Evolutionary conservation across 2,329 filamentous ascomycete genomes (phyloP), one percentile per base, ranked within the genome.

Genomic region (Fusarium nygamai): DNA sequence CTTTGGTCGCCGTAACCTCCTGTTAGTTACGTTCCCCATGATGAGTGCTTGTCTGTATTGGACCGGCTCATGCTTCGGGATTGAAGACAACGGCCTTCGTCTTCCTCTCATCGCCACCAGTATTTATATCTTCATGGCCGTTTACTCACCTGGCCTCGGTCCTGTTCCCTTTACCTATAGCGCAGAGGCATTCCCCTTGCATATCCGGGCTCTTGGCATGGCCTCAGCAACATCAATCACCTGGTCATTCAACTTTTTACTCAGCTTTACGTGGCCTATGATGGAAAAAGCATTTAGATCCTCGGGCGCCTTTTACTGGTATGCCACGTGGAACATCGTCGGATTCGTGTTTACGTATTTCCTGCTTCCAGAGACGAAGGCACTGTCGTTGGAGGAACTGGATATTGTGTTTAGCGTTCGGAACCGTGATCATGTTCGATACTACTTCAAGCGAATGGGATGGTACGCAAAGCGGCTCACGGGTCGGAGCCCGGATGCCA

Each of bases 291-390:
- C 76, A 5, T 80, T 82, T 56, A 78, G 75, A 5, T 47, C 75
- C 4, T 72, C 76, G 11, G 80, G 80, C 0, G 80, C 79, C 14
- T 82, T 87, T 69, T 83, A 82, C 20, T 83, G 85, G 51, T 56
- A 56, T 14, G 51, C 51, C 13, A 56, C 51, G 34, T 56, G 51
- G 51, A 56, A 56, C 20, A 73, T 88, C 9, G 67, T 85, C 5
- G 86, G 85, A 3, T 83, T 86, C 74, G 61, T 84, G 57, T 82
- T 88, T 73, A 86, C 87, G 71, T 87, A 87, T 78, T 82, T 87
- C 68, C 81, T 87, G 51, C 82, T 88, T 1, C 86, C 86, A 11
- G 86, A 88, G 79, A 88, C 86, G 20, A 87, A 88, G 80, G 84
- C 85, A 58, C 82, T 84, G 63, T 86, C 86, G 0, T 82, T 88